Base-by-base conservation (phyloP, 176 grass and related monocot species). In the Oryza rufipogon region DNA sequence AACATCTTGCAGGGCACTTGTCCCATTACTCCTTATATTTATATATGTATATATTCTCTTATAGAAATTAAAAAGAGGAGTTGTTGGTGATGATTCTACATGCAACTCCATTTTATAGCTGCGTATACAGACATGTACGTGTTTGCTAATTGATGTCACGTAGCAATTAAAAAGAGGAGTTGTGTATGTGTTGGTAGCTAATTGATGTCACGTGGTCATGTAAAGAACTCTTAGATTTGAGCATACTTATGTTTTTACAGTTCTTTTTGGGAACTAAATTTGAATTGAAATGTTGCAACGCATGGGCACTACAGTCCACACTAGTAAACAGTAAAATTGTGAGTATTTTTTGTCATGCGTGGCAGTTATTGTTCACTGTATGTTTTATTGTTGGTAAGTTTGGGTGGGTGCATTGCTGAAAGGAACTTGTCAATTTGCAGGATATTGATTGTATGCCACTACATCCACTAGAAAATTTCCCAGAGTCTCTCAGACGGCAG, bases 361-460 rank as follows among this genome's bases (percentile, higher is more conserved):
- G 15, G 32, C 12, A 14, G 44, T 52, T 74, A 20, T 73, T 6
- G 12, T 73, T 48, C 0, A n/a, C 7, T 23, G 28, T 28, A 73
- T 7, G 6, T 4, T 30, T 9, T 45, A 45, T 64, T 66, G 38
- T 44, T 46, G 71, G 58, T 65, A 72, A 45, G 26, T 64, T 20
- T 36, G n/a, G 33, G 44, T 65, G 61, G 42, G 73, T 83, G 81
- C 46, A 74, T 34, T 83, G 77, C 34, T 86, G 41, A 89, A 65
- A 71, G 44, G 7, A 83, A 42, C 9, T 85, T 76, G 19, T 75
- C 64, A 64, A 49, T 36, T 89, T 88, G 76, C 95, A 99, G 96
- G 96, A 99, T 86, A 92, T 99, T 60, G 96, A 99, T 79, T 99
- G 93, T 75, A 94, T 96, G 93, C 93, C 96, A 78, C 74, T 96